phyloP scores from a whole-genome alignment of 352 stramenopile species.

The Phytopythium aichiense region DNA sequence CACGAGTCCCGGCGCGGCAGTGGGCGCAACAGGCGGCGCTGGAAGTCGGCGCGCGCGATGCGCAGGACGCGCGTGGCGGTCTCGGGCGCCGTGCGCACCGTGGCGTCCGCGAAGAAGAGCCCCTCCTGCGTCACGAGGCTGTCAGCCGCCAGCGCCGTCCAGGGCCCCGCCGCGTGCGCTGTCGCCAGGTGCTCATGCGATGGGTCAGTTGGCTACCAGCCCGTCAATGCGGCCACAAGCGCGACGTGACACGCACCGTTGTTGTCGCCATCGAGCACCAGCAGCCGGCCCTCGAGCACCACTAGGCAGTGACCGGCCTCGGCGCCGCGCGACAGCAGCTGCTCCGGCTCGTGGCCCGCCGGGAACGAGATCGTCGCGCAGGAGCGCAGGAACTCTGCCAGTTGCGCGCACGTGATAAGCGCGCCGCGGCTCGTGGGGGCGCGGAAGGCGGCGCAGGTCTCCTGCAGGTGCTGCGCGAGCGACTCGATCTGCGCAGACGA shows the following conservation, averaged over 20 bases:
- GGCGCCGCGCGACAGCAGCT: background rate
- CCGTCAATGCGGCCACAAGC: too few species aligned
- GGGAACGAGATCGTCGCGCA: constrained; percentile 30
- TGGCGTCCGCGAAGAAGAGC: constrained; percentile 32
- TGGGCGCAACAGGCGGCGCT: constrained; percentile 33
- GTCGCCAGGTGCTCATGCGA: background rate
- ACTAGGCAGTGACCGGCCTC: constrained; percentile 18
- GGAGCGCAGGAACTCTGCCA: constrained; percentile 22
- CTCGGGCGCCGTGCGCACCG: constrained; percentile 23
- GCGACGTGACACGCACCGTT: constrained; percentile 11
- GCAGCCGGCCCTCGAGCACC: constrained; percentile 30
- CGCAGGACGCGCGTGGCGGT: constrained; percentile 22
- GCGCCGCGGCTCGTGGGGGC: constrained; percentile 23
- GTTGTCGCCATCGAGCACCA: constrained; percentile 20
- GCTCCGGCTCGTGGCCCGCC: background rate
- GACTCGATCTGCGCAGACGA: constrained; percentile 19
- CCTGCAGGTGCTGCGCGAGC: constrained; percentile 26
- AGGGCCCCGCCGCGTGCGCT: constrained; percentile 24
- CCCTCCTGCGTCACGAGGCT: constrained; percentile 42
- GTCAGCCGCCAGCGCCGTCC: constrained; percentile 32
- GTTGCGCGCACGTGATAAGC: constrained; percentile 16
- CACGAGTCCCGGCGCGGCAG: constrained; percentile 20
- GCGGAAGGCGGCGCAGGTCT: constrained; percentile 27
- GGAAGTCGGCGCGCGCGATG: constrained; percentile 38
- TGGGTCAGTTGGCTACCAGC: background rate